These are phyloP conservation scores for Pelargonium nanum DNA, from an alignment of 345 rosid genomes.

Conservation along the genomic window DNA sequence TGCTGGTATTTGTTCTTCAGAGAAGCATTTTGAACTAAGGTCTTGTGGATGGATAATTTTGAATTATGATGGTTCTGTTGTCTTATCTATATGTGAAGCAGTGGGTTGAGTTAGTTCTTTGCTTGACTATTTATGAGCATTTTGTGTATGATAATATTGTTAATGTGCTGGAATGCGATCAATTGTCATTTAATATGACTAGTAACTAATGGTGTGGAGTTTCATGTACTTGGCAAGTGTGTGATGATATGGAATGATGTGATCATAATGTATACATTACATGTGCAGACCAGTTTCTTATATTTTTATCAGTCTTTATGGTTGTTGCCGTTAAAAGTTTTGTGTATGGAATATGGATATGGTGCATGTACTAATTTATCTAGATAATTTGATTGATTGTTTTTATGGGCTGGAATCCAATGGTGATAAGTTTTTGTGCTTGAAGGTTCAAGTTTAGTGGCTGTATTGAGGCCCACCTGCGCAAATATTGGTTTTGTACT, in stretches of 20 bases:
- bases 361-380: neutral
- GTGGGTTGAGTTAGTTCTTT: neutral
- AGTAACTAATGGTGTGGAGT: neutral
- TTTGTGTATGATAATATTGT: neutral
- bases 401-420: neutral
- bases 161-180: neutral
- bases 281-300: neutral
- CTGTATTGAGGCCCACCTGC: neutral
- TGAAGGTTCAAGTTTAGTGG: neutral
- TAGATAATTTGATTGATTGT: neutral
- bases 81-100: neutral
- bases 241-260: neutral
- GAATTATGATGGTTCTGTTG: neutral
- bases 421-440: neutral
- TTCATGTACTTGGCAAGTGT: neutral
- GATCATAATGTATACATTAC: neutral
- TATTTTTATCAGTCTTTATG: neutral
- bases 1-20: no score
- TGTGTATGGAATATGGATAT: neutral
- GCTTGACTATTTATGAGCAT: neutral
- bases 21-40: neutral
- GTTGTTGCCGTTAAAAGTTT: no score
- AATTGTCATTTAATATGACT: no score
- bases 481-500: no score
- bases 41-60: neutral